Conservation (phyloP, 1,284 basidiomycete genomes). For the Chalciporus sp. region DNA sequence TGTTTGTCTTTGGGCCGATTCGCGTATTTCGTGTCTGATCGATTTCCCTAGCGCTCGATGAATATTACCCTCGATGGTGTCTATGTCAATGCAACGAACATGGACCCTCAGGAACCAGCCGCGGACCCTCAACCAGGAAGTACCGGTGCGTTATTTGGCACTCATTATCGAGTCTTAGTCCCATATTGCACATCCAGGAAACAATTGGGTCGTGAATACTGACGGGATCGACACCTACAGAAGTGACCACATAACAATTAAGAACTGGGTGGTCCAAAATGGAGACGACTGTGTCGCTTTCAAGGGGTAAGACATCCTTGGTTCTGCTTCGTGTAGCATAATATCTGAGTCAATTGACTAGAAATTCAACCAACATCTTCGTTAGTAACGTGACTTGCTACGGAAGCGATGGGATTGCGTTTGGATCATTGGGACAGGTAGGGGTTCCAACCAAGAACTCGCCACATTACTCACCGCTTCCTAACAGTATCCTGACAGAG, state of each 20-base stretch:
- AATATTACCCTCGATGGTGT: background rate
- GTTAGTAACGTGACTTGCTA: constrained; percentile 1
- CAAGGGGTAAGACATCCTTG: background rate
- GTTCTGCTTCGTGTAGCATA: too few relatives aligned
- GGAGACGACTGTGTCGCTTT: constrained; percentile 65
- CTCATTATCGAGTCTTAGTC: too few relatives aligned
- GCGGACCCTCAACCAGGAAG: background rate
- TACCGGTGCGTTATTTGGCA: background rate
- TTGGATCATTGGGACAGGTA: background rate
- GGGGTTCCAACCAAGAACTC: background rate
- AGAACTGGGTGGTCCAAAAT: constrained; percentile 51
- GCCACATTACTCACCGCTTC: constrained; percentile 1
- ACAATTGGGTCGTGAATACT: background rate
- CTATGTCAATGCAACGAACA: too few relatives aligned
- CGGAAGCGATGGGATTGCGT: constrained; percentile 4
- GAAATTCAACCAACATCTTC: constrained; percentile 13
- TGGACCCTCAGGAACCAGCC: background rate
- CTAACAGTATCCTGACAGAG: constrained; percentile 23
- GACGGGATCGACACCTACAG: constrained; percentile 70
- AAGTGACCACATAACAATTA: constrained; percentile 51
- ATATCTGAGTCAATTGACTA: too few relatives aligned
- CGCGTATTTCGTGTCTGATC: background rate
- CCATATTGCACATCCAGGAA: background rate
- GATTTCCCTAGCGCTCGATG: background rate
- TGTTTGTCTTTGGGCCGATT: constrained; percentile 31